phyloP scores from a whole-genome alignment of 805 yeast genomes.

The Wickerhamiella qilinensis region DNA sequence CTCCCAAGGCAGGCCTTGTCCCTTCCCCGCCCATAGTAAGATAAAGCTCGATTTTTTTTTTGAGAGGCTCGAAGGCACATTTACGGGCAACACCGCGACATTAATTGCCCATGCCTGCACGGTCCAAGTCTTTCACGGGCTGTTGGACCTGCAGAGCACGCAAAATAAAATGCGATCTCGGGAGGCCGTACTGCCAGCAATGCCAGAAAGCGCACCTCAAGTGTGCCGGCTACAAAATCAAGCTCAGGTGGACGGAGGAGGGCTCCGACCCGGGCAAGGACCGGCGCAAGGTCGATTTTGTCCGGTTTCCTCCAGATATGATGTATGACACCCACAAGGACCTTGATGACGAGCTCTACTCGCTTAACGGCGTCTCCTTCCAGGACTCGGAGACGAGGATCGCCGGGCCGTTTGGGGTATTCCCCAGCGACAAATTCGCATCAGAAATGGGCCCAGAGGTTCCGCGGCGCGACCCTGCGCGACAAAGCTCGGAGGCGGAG shows the following conservation, averaged over 20 bases:
- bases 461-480: too few relatives aligned
- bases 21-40: too few relatives aligned
- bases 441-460: too few relatives aligned
- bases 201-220: slow-evolving; percentile 50
- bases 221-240: slow-evolving; percentile 75
- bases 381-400: slow-evolving; percentile 32
- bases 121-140: slow-evolving; percentile 67
- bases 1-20: too few relatives aligned
- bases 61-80: too few relatives aligned
- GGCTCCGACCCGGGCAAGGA: slow-evolving; percentile 9
- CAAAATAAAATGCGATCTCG: slow-evolving; percentile 66
- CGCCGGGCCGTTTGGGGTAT: slow-evolving; percentile 75
- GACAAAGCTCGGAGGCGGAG: too few relatives aligned
- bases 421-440: too few relatives aligned
- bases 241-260: slow-evolving; percentile 50
- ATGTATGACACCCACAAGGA: slow-evolving; percentile 62
- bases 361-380: slow-evolving; percentile 33
- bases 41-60: neutral
- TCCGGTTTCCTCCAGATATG: slow-evolving; percentile 43
- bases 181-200: slow-evolving; percentile 51
- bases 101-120: slow-evolving; percentile 20
- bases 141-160: slow-evolving; percentile 77
- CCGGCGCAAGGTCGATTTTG: slow-evolving; percentile 49
- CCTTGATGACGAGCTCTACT: slow-evolving; percentile 53
- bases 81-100: too few relatives aligned